Percentiles rank a stretch among this genome's conserved stretches.
Evolutionary conservation across 805 yeast genomes (phyloP).

Genomic region (Metschnikowia kofuensis): DNA sequence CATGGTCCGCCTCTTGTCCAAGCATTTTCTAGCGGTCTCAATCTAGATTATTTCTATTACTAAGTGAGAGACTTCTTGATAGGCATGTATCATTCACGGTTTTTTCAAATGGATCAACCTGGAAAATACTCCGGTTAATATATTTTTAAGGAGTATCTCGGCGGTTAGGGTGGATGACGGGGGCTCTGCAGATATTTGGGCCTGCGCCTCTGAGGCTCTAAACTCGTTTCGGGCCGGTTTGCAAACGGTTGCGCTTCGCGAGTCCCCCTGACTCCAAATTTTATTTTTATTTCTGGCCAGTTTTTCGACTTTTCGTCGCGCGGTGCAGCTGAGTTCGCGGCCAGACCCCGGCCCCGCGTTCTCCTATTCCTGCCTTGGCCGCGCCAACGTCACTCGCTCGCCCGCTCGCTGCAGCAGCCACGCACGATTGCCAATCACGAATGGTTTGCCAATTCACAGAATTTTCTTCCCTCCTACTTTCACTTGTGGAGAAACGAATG

Average conservation of each 20-base stretch:
- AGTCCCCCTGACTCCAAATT: background rate
- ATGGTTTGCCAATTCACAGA: background rate
- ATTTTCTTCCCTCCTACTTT: background rate
- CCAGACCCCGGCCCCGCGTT: conserved; percentile 9
- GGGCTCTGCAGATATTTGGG: no score
- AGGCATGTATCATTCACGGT: no score
- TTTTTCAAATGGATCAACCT: no score
- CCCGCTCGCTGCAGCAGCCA: conserved; percentile 7
- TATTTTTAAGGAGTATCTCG: no score
- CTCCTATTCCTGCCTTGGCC: conserved; percentile 11
- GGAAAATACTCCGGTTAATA: no score
- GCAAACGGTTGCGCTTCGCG: background rate
- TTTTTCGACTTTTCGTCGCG: background rate
- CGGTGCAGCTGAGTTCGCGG: background rate
- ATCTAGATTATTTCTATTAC: no score
- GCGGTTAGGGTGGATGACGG: no score
- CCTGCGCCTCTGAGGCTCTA: no score
- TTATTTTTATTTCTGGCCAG: background rate
- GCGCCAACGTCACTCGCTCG: conserved; percentile 7
- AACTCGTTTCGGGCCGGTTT: no score
- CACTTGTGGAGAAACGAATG: background rate
- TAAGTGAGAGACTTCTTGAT: no score
- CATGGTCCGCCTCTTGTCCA: no score
- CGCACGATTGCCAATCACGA: conserved; percentile 5
- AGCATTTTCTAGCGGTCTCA: no score